Evolutionary conservation across 257 asterid genomes (phyloP).

Genomic region (Verbascum thapsus): DNA sequence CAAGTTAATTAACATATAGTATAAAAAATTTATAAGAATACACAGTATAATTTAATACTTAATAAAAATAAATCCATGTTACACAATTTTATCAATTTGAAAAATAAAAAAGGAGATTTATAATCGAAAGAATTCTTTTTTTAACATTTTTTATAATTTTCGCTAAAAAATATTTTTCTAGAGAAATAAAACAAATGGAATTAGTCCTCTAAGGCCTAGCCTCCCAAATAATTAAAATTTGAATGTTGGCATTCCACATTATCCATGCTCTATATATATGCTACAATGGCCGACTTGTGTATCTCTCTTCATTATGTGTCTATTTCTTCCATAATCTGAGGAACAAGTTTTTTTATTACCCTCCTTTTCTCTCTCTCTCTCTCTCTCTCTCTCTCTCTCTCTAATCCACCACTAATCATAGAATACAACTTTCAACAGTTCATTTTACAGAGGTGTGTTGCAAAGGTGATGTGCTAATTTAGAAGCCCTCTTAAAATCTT

Average conservation of each 20-base stretch:
- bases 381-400: no score
- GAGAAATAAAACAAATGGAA: neutral
- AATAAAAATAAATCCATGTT: no score
- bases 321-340: constrained; percentile 18
- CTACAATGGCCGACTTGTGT: neutral
- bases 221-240: neutral
- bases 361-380: constrained; percentile 19
- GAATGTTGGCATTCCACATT: neutral
- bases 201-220: neutral
- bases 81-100: no score
- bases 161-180: neutral
- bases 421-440: neutral
- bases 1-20: no score
- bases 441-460: constrained; percentile 8
- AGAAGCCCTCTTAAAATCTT: neutral
- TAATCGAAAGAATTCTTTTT: neutral
- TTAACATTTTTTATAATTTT: neutral
- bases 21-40: no score
- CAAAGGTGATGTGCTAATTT: neutral
- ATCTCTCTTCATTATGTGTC: neutral
- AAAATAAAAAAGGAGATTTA: no score
- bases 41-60: no score
- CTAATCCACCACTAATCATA: no score
- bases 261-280: constrained; percentile 24
- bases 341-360: constrained; percentile 17